A percentile compares a stretch with the other conserved stretches of the same genome.
These are phyloP conservation scores for Medicago lupulina DNA, from an alignment of 306 rosid species.

Conservation along the genomic window DNA sequence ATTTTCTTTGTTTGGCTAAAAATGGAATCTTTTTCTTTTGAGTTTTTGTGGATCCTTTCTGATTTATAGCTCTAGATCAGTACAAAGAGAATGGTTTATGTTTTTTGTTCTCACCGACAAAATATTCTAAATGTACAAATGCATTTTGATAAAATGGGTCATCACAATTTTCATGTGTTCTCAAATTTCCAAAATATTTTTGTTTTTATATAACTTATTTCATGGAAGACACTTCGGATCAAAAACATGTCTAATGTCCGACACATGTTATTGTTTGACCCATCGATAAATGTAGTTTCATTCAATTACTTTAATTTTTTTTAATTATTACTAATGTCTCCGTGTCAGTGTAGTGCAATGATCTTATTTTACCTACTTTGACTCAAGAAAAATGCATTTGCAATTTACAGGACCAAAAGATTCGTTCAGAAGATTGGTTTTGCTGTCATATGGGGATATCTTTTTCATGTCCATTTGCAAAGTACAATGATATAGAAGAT, in stretches of 20 bases:
- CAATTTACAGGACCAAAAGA: conserved; percentile 3
- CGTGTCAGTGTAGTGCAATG: background rate
- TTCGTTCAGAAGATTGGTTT: conserved; percentile 50
- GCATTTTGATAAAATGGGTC: conserved; percentile 31
- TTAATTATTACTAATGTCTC: background rate
- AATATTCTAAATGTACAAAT: background rate
- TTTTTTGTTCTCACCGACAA: background rate
- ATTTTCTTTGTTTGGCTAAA: conserved; percentile 21
- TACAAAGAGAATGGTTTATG: conserved; percentile 7
- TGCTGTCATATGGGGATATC: conserved; percentile 72
- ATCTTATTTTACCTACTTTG: background rate
- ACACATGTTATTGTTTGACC: background rate
- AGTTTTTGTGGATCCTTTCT: conserved; percentile 46
- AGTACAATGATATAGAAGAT: conserved; percentile 63
- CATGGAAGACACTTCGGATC: background rate
- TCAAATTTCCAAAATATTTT: background rate
- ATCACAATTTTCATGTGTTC: conserved; percentile 4
- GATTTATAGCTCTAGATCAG: conserved; percentile 13
- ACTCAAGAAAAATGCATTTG: conserved; percentile 28
- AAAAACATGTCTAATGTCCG: background rate
- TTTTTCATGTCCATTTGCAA: conserved; percentile 78
- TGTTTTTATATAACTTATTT: conserved; percentile 6
- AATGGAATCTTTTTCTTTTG: conserved; percentile 8
- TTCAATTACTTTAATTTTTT: background rate
- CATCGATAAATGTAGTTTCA: background rate